Evolutionary conservation across 1,284 basidiomycete genomes (phyloP).

Genomic region (Volvariella surrecta): DNA sequence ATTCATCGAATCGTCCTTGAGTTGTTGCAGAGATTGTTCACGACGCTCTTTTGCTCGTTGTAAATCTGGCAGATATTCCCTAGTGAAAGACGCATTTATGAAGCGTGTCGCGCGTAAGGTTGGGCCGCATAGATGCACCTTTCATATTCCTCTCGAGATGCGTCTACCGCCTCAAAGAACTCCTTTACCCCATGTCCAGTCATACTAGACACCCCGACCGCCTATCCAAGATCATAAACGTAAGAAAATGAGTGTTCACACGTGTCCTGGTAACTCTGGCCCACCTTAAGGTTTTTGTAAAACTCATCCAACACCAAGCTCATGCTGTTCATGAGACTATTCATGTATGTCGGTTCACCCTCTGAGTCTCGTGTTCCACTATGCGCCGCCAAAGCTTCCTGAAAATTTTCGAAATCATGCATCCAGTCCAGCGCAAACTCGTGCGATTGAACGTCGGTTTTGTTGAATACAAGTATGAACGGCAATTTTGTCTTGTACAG

Average conservation of each 20-base stretch:
- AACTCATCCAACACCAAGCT: slow-evolving; percentile 97
- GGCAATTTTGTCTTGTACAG: slow-evolving; percentile 98
- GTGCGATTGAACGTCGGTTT: slow-evolving; percentile 87
- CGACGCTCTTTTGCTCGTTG: slow-evolving; percentile 54
- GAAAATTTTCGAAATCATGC: slow-evolving; percentile 92
- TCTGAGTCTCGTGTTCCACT: slow-evolving; percentile 65
- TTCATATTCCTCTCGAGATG: slow-evolving; percentile 83
- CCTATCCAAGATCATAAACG: slow-evolving; percentile 33
- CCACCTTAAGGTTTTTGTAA: slow-evolving; percentile 90
- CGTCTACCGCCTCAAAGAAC: slow-evolving; percentile 88
- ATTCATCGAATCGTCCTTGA: slow-evolving; percentile 75
- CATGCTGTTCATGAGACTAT: slow-evolving; percentile 99
- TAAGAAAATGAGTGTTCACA: not conserved
- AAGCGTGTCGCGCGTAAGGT: slow-evolving; percentile 2
- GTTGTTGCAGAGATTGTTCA: slow-evolving; percentile 57
- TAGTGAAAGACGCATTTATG: slow-evolving; percentile 19
- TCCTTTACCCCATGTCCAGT: slow-evolving; percentile 90
- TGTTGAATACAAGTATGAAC: slow-evolving; percentile 98
- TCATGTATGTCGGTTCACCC: slow-evolving; percentile 96
- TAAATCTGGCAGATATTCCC: slow-evolving; percentile 90
- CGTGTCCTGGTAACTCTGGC: slow-evolving; percentile 4
- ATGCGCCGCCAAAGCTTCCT: slow-evolving; percentile 62
- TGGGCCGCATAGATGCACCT: slow-evolving; percentile 40
- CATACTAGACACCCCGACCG: slow-evolving; percentile 93
- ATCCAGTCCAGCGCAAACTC: slow-evolving; percentile 97